These are phyloP conservation scores for Orbilia javanica DNA, from an alignment of 2,329 filamentous ascomycete species.

Conservation along the genomic window DNA sequence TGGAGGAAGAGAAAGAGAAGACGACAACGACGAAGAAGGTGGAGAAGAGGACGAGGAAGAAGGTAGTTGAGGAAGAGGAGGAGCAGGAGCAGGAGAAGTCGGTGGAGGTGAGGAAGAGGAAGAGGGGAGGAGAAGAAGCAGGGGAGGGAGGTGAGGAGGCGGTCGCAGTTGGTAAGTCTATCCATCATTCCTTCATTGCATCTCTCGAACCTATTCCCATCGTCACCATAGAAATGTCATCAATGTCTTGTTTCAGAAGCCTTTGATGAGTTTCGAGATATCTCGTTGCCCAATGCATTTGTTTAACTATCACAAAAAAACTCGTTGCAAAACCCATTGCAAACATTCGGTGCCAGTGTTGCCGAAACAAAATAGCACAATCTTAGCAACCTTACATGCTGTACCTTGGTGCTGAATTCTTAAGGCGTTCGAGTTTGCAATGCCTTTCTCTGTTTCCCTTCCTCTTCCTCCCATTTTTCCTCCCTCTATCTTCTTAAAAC, in stretches of 20 bases:
- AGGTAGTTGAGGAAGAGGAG: background rate
- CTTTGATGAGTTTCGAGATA: background rate
- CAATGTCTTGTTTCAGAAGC: background rate
- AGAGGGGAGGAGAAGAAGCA: background rate
- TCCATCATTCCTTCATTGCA: background rate
- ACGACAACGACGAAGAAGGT: slow-evolving; percentile 9
- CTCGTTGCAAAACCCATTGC: background rate
- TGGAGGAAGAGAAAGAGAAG: background rate
- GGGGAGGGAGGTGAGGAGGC: background rate
- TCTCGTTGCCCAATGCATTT: background rate
- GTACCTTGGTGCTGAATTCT: background rate
- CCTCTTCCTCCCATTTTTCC: background rate
- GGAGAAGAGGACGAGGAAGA: background rate
- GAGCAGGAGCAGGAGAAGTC: background rate
- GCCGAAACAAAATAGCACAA: background rate
- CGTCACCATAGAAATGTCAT: background rate
- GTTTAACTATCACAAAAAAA: background rate
- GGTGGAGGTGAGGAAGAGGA: slow-evolving; percentile 7
- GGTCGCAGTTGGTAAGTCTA: slow-evolving; percentile 23
- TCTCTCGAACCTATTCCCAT: slow-evolving; percentile 4
- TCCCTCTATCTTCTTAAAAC: background rate
- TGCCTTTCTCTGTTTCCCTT: background rate
- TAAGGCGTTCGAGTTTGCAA: background rate
- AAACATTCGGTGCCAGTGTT: background rate
- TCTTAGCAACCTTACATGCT: background rate